These are phyloP conservation scores for Mycena amicta DNA, from an alignment of 768 basidiomycete genomes.

Conservation along the genomic window DNA sequence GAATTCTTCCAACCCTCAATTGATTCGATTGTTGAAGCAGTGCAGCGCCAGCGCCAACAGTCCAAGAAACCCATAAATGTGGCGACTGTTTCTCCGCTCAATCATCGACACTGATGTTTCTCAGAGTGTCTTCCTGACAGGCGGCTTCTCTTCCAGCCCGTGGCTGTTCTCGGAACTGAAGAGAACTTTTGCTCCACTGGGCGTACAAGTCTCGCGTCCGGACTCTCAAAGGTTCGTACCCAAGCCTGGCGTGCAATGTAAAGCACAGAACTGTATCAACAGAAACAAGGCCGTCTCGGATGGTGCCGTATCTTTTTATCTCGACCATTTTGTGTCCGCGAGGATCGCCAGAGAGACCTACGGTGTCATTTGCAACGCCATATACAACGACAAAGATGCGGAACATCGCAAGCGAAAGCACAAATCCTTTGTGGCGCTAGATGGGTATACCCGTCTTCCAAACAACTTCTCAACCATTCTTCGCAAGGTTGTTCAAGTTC, in stretches of 20 bases:
- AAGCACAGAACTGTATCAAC: background rate
- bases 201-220: background rate
- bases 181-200: background rate
- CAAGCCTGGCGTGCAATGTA: background rate
- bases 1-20: slow-evolving; percentile 49
- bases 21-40: slow-evolving; percentile 35
- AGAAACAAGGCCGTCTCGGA: background rate
- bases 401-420: background rate
- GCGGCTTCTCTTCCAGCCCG: background rate
- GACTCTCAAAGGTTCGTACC: background rate
- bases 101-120: background rate
- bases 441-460: background rate
- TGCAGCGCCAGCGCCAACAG: slow-evolving; percentile 31
- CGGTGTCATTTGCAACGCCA: background rate
- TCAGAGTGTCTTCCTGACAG: background rate
- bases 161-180: background rate
- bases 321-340: background rate
- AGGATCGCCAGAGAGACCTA: background rate
- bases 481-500: background rate
- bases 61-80: background rate
- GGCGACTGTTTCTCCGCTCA: background rate
- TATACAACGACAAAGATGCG: background rate
- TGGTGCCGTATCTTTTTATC: background rate
- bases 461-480: background rate
- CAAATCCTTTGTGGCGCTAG: background rate